A percentile compares a stretch with the other conserved stretches of the same genome.
Evolutionary conservation across 169 alveolate species (phyloP).

Genomic region (Babesia ovis): DNA sequence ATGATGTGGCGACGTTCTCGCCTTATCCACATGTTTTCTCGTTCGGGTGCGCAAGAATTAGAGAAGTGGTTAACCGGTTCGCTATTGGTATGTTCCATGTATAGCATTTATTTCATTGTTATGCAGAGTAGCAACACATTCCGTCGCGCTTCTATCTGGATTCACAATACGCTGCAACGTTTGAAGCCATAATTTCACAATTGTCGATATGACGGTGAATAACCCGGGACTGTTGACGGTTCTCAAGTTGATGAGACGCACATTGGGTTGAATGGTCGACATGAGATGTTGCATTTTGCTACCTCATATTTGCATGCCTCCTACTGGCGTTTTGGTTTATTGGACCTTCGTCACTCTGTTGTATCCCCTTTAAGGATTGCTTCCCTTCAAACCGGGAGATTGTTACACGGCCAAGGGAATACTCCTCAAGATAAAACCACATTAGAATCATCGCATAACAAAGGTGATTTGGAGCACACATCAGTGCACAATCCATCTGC

Average conservation of each 20-base stretch:
- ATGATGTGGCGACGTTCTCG: slow-evolving; percentile 43
- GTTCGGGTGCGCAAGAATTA: slow-evolving; percentile 36
- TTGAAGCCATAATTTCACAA: slow-evolving; percentile 7
- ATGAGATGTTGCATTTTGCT: background rate
- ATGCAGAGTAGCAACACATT: slow-evolving; percentile 46
- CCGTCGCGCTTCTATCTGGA: slow-evolving; percentile 38
- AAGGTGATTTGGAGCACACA: background rate
- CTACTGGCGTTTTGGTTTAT: background rate
- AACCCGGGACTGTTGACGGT: no score
- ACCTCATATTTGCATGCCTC: background rate
- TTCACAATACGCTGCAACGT: slow-evolving; percentile 37
- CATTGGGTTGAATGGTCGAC: no score
- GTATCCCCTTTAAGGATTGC: background rate
- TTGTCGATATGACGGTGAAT: no score
- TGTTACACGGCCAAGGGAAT: background rate
- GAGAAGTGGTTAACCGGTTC: slow-evolving; percentile 61
- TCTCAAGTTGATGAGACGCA: no score
- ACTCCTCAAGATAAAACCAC: background rate
- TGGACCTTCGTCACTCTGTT: background rate
- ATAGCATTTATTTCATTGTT: background rate
- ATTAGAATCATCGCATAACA: background rate
- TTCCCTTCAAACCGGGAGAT: background rate
- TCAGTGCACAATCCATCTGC: background rate
- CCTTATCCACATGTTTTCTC: slow-evolving; percentile 35
- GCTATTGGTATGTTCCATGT: slow-evolving; percentile 31